phyloP scores from a whole-genome alignment of 192 early-diverging fungal genomes.

The Gaertneriomyces semiglobifer region DNA sequence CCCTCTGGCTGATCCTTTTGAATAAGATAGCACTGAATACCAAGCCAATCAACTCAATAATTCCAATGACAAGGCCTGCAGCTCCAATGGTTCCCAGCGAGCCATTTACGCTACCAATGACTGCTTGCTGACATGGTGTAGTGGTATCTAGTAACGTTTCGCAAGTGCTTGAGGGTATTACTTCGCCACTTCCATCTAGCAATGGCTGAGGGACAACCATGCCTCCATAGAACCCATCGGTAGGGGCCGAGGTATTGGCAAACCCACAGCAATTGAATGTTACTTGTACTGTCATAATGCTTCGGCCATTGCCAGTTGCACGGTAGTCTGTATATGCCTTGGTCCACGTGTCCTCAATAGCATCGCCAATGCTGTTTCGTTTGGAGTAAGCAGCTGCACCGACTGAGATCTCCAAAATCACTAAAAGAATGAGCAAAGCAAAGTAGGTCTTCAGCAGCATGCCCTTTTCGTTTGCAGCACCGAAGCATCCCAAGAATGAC shows the following conservation, averaged over 20 bases:
- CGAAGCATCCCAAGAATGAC: slow-evolving; percentile 57
- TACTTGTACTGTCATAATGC: slow-evolving; percentile 21
- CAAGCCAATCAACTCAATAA: slow-evolving; percentile 52
- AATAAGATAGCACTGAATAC: slow-evolving; percentile 48
- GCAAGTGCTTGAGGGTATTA: not conserved
- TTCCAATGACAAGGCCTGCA: slow-evolving; percentile 48
- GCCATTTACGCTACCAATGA: slow-evolving; percentile 29
- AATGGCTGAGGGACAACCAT: no score
- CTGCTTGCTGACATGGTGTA: slow-evolving; percentile 24
- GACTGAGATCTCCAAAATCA: slow-evolving; percentile 50
- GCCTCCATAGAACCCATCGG: no score
- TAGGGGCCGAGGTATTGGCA: slow-evolving; percentile 13
- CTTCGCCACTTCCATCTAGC: no score
- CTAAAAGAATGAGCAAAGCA: slow-evolving; percentile 47
- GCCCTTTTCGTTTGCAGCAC: slow-evolving; percentile 63
- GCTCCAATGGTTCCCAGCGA: slow-evolving; percentile 48
- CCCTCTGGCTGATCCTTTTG: slow-evolving; percentile 48
- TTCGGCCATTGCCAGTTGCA: slow-evolving; percentile 9
- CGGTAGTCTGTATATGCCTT: slow-evolving; percentile 32
- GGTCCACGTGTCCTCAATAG: slow-evolving; percentile 75
- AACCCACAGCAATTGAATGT: slow-evolving; percentile 49
- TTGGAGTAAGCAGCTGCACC: slow-evolving; percentile 54
- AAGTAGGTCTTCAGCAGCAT: slow-evolving; percentile 62
- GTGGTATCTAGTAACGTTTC: slow-evolving; percentile 4
- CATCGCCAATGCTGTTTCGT: slow-evolving; percentile 52